phyloP scores from a whole-genome alignment of 345 rosid genomes.

The Aurinia saxatilis region DNA sequence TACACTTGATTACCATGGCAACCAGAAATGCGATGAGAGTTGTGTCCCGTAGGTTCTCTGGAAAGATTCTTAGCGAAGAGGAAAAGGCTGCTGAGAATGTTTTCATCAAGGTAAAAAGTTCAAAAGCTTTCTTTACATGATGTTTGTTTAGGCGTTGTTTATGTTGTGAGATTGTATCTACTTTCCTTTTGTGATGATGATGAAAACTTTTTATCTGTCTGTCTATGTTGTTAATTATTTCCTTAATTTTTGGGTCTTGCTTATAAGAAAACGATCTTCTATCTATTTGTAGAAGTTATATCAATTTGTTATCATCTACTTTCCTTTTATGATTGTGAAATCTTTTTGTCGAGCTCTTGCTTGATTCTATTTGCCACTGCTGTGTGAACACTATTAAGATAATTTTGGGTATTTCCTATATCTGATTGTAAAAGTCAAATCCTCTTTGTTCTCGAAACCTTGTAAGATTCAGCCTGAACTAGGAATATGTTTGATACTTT shows the following conservation, averaged over 20 bases:
- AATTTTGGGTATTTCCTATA: background rate
- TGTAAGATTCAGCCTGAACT: background rate
- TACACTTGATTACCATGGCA: slow-evolving; percentile 41
- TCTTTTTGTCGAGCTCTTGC: background rate
- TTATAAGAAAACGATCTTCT: background rate
- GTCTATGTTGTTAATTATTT: background rate
- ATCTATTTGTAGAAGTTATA: background rate
- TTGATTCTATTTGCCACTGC: background rate
- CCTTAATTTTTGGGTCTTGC: background rate
- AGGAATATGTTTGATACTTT: background rate
- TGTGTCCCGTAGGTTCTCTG: slow-evolving; percentile 70
- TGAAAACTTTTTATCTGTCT: background rate
- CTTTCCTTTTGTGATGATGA: slow-evolving; percentile 11
- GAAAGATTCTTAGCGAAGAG: slow-evolving; percentile 77
- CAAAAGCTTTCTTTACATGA: background rate
- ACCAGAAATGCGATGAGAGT: slow-evolving; percentile 42
- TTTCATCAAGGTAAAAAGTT: slow-evolving; percentile 62
- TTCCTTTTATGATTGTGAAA: background rate
- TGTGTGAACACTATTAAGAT: background rate
- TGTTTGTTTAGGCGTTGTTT: background rate
- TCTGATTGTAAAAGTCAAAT: background rate
- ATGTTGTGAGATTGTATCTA: background rate
- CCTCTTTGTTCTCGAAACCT: background rate
- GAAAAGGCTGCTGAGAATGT: slow-evolving; percentile 93
- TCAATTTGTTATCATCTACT: background rate